Base-by-base conservation (phyloP, 805 yeast genomes). In the Cephaloascus albidus region DNA sequence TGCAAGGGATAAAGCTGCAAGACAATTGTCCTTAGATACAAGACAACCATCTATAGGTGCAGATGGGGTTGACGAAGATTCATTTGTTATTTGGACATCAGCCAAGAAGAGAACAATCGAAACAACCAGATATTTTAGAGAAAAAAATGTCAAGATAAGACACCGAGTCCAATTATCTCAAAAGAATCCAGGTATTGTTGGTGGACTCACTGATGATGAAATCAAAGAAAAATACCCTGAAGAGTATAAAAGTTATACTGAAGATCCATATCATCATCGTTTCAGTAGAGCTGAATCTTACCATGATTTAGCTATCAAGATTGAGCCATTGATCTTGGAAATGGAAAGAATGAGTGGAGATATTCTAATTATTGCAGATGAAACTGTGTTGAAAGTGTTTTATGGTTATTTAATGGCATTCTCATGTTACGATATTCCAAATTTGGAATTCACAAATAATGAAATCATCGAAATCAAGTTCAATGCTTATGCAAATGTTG, bases 361-460 rank as follows among this genome's bases (percentile, higher is more conserved):
- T 55, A 74, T 93, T 14, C 65, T 93, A 47, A 83, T 93, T 43
- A 84, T 93, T 48, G 97, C 96, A 1, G 97, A 93, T 56, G 97
- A 90, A 52, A 78, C 95, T 1, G 83, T 93, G 2, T 70, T 94
- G 45, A 70, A 89, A 43, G 96, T 93, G 4, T 72, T 93, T 38
- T 93, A 88, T 52, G 98, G 97, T 3, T 93, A 93, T 60, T 68
- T 90, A 50, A 86, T 93, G 96, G 93, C 96, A 4, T 81, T 86
- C 47, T 76, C 90, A 2, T 85, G 93, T 49, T 70, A 71, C 44
- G 97, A 89, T 49, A 87, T 93, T 42, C 97, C 98, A 4, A 63
- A 67, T 32, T 65, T 90, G 38, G 66, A 75, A 44, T 89, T 93
- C 60, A 80, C 90, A 31, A 76, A 85, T 41, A 76, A 85, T 54